phyloP scores from a whole-genome alignment of 768 basidiomycete species.

The Coprinopsis sp. region DNA sequence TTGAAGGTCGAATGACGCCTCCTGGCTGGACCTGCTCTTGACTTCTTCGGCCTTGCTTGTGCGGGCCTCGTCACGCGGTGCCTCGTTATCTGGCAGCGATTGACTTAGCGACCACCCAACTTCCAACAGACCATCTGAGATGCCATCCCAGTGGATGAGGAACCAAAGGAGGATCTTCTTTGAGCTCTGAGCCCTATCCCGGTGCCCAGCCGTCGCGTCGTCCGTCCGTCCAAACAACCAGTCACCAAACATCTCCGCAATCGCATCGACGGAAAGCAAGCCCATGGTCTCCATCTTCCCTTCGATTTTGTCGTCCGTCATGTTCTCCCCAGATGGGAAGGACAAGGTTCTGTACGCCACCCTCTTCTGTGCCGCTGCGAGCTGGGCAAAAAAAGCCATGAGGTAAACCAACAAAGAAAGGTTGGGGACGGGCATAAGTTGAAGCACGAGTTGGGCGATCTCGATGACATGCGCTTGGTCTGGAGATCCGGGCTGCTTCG shows the following conservation, averaged over 20 bases:
- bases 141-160: background rate
- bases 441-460: conserved; percentile 33
- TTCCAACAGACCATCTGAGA: background rate
- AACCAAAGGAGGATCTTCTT: background rate
- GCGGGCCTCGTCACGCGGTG: background rate
- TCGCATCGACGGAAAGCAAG: conserved; percentile 23
- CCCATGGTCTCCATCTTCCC: background rate
- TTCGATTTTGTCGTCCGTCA: background rate
- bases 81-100: background rate
- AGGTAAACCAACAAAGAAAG: conserved; percentile 41
- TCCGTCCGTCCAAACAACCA: conserved; percentile 27
- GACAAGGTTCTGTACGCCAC: conserved; percentile 21
- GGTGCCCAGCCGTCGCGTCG: background rate
- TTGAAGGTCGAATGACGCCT: too few species aligned
- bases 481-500: conserved; percentile 11
- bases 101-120: background rate
- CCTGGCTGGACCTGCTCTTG: too few species aligned
- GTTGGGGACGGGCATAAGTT: conserved; percentile 39
- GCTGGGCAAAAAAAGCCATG: conserved; percentile 41
- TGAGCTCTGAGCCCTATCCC: background rate
- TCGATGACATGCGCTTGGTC: conserved; percentile 21
- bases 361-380: conserved; percentile 28
- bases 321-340: background rate
- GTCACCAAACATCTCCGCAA: conserved; percentile 30
- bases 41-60: too few species aligned